phyloP scores from a whole-genome alignment of 805 yeast genomes.

The Torulaspora delbrueckii region DNA sequence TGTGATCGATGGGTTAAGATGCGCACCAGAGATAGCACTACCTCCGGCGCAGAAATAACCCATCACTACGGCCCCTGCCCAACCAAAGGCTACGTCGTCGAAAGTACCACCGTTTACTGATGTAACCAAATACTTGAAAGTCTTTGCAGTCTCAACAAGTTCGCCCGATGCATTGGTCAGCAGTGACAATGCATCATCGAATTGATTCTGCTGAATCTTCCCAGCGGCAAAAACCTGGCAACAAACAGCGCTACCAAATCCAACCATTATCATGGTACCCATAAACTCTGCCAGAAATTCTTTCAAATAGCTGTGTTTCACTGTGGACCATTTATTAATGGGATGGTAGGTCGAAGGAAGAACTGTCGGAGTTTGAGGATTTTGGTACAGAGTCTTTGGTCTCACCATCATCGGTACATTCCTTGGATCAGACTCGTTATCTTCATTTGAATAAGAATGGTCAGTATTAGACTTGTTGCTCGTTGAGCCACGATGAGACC shows the following conservation, averaged over 20 bases:
- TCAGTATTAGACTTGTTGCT: conserved; percentile 8
- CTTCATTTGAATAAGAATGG: conserved; percentile 1
- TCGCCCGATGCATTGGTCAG: conserved; percentile 5
- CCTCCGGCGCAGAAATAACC: conserved; percentile 52
- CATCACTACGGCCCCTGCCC: conserved; percentile 52
- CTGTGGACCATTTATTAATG: conserved; percentile 34
- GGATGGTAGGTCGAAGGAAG: conserved; percentile 37
- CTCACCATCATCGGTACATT: conserved; percentile 33
- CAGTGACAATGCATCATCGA: conserved; percentile 10
- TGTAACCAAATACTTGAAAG: conserved; percentile 16
- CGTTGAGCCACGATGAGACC: conserved; percentile 6
- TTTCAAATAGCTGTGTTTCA: conserved; percentile 36
- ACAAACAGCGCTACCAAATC: conserved; percentile 46
- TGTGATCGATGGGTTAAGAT: conserved; percentile 51
- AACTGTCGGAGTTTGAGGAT: conserved; percentile 37
- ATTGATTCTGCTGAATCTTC: conserved; percentile 18
- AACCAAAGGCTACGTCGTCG: conserved; percentile 42
- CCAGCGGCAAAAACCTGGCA: conserved; percentile 42
- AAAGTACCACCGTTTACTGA: conserved; percentile 39
- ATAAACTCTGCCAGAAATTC: conserved; percentile 50
- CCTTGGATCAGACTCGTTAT: conserved; percentile 6
- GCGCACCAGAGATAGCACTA: conserved; percentile 50
- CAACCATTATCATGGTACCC: conserved; percentile 44
- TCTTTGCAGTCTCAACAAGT: conserved; percentile 11
- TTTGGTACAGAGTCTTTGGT: conserved; percentile 37